These are phyloP conservation scores for Gossypium anomalum DNA, from an alignment of 345 rosid genomes.

Conservation along the genomic window DNA sequence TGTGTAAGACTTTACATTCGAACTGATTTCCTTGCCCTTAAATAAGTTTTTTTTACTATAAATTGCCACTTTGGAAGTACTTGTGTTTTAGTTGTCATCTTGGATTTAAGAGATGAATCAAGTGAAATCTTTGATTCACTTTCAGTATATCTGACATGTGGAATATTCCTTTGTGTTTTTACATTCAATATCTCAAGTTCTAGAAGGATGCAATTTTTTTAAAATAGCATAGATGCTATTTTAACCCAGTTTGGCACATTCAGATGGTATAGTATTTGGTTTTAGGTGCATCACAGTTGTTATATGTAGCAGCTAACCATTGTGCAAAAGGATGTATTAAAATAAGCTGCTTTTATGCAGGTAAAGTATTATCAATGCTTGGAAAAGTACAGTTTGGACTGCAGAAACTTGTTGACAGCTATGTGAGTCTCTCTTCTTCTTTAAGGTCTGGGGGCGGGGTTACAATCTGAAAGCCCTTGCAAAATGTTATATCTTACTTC, in stretches of 20 bases:
- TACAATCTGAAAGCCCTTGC: constrained; percentile 5
- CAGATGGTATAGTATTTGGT: background rate
- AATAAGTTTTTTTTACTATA: background rate
- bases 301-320: background rate
- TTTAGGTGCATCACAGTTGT: background rate
- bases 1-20: background rate
- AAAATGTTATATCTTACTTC: constrained; percentile 2
- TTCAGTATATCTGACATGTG: background rate
- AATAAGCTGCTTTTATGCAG: constrained; percentile 37
- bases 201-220: background rate
- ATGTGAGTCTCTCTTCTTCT: constrained; percentile 50
- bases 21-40: background rate
- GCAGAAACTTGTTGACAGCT: constrained; percentile 78
- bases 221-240: background rate
- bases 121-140: background rate
- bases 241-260: background rate
- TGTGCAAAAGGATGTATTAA: background rate
- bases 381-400: constrained; percentile 87
- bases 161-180: background rate
- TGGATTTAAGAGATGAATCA: background rate
- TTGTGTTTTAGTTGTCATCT: background rate
- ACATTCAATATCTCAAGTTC: background rate
- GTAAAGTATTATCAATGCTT: constrained; percentile 70
- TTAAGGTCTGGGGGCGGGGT: background rate
- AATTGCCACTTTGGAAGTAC: background rate